These are phyloP conservation scores for Allium cepa DNA, from an alignment of 106 monocot genomes.

Conservation along the genomic window DNA sequence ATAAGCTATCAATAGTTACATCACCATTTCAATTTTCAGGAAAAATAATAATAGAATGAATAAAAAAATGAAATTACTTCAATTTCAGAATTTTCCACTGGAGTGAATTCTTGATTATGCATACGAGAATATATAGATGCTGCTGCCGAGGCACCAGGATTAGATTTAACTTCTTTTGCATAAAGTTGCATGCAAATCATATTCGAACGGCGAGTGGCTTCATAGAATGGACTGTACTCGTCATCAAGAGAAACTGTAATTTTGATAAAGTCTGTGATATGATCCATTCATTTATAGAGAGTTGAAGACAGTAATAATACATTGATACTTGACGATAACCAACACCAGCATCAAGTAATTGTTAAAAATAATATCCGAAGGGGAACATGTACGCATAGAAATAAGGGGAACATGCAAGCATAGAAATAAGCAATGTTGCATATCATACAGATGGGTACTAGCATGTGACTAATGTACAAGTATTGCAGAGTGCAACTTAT, in stretches of 20 bases:
- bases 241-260: constrained; percentile 58
- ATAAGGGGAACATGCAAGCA: too few species aligned
- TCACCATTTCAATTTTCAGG: not conserved
- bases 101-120: constrained; percentile 30
- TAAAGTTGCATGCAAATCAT: constrained; percentile 85
- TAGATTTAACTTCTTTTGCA: constrained; percentile 61
- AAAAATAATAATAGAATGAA: constrained; percentile 1
- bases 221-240: constrained; percentile 52
- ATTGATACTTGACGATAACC: not conserved
- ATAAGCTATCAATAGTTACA: not conserved
- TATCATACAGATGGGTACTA: too few species aligned
- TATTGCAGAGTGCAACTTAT: too few species aligned
- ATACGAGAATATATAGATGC: constrained; percentile 59
- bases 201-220: constrained; percentile 77
- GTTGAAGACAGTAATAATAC: not conserved
- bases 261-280: constrained; percentile 22
- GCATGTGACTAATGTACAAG: too few species aligned
- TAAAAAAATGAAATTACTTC: constrained; percentile 27
- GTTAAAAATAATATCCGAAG: not conserved
- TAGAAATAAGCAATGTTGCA: too few species aligned
- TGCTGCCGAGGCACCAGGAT: constrained; percentile 71
- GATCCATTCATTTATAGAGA: too few species aligned
- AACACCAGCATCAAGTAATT: not conserved
- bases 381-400: too few species aligned
- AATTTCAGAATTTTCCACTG: constrained; percentile 24